Percentiles rank a stretch among this genome's conserved stretches.
These are phyloP conservation scores for Moniliella sp. DNA, from an alignment of 1,284 basidiomycete genomes.

Conservation along the genomic window DNA sequence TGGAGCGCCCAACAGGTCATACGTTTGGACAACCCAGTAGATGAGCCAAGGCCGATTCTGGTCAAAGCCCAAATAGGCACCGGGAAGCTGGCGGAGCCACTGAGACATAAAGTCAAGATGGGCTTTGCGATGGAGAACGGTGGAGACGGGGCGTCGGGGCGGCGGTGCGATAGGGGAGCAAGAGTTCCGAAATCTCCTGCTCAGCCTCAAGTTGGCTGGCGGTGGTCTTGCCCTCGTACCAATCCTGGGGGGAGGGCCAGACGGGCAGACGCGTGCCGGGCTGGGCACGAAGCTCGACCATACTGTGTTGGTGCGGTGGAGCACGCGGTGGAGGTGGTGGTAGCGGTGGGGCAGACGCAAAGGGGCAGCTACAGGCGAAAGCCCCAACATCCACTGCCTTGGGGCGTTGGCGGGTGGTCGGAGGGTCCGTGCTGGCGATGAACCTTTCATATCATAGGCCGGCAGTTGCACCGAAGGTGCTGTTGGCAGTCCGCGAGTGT, in stretches of 20 bases:
- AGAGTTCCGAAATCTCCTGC: neutral
- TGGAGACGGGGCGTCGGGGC: neutral
- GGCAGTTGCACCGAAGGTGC: too few species aligned
- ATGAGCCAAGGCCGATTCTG: constrained; percentile 28
- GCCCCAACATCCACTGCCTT: too few species aligned
- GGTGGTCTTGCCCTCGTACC: neutral
- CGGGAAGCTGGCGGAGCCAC: constrained; percentile 19
- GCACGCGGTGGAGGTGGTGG: too few species aligned
- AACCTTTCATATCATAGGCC: too few species aligned
- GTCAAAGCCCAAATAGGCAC: constrained; percentile 23
- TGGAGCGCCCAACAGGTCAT: constrained; percentile 16
- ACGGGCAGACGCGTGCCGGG: constrained; percentile 1
- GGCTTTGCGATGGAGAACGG: constrained; percentile 9
- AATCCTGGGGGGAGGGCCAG: constrained; percentile 1
- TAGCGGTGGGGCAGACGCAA: too few species aligned
- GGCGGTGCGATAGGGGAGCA: neutral
- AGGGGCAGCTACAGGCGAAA: too few species aligned
- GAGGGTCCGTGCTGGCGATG: too few species aligned
- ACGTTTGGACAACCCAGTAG: constrained; percentile 28
- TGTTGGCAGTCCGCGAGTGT: too few species aligned
- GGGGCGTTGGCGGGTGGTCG: too few species aligned
- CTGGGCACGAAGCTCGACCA: too few species aligned
- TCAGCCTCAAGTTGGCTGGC: constrained; percentile 1
- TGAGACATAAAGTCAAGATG: constrained; percentile 22
- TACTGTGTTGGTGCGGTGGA: too few species aligned